Conservation (phyloP, 2,329 filamentous ascomycete genomes). For the Lasiodiplodia gonubiensis region DNA sequence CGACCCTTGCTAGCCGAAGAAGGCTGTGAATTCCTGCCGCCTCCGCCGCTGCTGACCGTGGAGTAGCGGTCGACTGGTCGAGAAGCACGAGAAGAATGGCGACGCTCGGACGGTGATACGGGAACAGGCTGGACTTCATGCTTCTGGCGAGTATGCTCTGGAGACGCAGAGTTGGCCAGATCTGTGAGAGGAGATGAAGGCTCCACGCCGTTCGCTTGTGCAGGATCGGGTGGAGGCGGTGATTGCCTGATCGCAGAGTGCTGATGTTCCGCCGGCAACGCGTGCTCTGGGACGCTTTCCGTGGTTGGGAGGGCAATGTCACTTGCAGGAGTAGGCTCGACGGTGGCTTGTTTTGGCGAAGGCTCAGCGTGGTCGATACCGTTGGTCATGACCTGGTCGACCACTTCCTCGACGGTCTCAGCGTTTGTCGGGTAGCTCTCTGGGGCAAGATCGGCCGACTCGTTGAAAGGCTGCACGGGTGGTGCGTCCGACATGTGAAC, state of each 20-base stretch:
- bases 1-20: constrained; percentile 31
- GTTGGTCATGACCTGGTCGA: constrained; percentile 16
- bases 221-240: constrained; percentile 39
- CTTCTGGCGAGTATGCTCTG: constrained; percentile 16
- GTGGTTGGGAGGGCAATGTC: constrained; percentile 44
- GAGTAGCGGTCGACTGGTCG: constrained; percentile 31
- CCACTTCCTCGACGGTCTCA: neutral
- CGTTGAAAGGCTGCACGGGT: constrained; percentile 8
- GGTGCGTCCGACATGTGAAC: constrained; percentile 20
- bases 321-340: constrained; percentile 34
- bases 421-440: neutral
- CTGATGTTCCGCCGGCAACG: constrained; percentile 32
- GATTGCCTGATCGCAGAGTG: constrained; percentile 33
- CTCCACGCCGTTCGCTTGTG: constrained; percentile 17
- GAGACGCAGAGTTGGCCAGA: constrained; percentile 30
- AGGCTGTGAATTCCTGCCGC: constrained; percentile 32
- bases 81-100: constrained; percentile 31
- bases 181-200: constrained; percentile 32
- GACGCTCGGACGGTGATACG: constrained; percentile 13
- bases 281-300: constrained; percentile 36
- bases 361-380: neutral
- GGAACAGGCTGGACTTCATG: neutral
- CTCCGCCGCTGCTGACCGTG: constrained; percentile 30
- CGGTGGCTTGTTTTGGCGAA: constrained; percentile 30
- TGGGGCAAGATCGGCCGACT: constrained; percentile 1